Base-by-base conservation (phyloP, 169 alveolate species). In the Eimeria necatrix region DNA sequence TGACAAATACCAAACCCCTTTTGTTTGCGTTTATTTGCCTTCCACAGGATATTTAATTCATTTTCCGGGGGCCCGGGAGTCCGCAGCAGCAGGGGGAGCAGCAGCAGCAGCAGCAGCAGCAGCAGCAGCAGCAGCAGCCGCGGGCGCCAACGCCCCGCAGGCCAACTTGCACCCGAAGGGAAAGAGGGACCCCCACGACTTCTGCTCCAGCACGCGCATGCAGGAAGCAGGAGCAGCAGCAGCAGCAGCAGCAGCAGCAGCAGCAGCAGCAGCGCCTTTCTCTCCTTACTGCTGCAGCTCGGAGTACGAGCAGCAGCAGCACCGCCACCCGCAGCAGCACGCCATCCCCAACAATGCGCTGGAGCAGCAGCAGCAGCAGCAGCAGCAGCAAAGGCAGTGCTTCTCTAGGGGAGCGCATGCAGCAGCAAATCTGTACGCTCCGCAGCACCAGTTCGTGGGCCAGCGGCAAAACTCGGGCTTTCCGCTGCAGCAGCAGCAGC, bases 11-110 rank as follows among this genome's bases (percentile, higher is more conserved):
- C 51, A 76, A 26, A 59, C 84, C 46, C 95, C 95, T 4, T 90
- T 90, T 52, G 90, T 90, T n/a, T 61, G 90, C 52, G 81, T 90
- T 10, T 90, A 74, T 56, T n/a, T 90, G 14, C 95, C 95, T 12
- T 64, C 26, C 3, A 60, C 59, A 2, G 95, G 95, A 51, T 90
- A 90, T 26, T 20, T 90, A 22, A 73, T 90, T 12, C 95, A 90
- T 51, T 90, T 90, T 20, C 48, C 88, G 4, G 88, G 70, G 5
- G 60, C 88, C 6, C 16, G 88, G n/a, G 88, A 78, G 70, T 78
- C 88, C 3, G 88, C 88, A 0, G 88, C 88, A 7, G 88, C 88
- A 7, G 88, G 70, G 18, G 88, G 70, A 5, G 88, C 88, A 10
- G 88, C 88, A 12, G 88, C 88, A n/a, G 88, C 70, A 9, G 61